Base-by-base conservation (phyloP, 176 grass and related monocot genomes). In the Rhynchospora breviuscula region DNA sequence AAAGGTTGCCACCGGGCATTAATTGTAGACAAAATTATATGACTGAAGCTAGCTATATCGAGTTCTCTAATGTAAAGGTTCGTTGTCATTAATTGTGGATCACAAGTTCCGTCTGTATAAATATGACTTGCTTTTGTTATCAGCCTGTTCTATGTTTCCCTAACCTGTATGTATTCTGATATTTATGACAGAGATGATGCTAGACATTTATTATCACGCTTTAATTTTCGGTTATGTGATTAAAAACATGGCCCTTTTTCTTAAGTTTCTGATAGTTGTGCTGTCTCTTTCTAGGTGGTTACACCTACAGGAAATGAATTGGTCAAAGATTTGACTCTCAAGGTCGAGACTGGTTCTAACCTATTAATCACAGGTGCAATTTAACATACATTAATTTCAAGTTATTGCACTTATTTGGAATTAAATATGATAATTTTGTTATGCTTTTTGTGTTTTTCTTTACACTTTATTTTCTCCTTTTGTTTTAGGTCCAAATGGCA, bases 11-110 rank as follows among this genome's bases (percentile, higher is more conserved):
- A 63, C 78, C 87, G 87, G 84, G 83, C 67, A 95, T 79, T 77
- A 86, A 81, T 80, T 82, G 87, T 88, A 70, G 76, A 83, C 85
- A 83, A 58, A 94, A 97, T 91, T 97, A 94, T 81, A 88, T 91
- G 87, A 92, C 87, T 84, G 91, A 99, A 89, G 96, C 96, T 78
- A 99, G 83, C 76, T 89, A 95, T 90, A 99, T 99, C 52, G 93
- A 99, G 77, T 99, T 99, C 86, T 90, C 93, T 23, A 87, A 87
- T 81, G 96, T 95, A 54, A 93, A 95, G 92, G 96, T 99, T 89
- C 62, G 80, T 49, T 61, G 66, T 87, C 70, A 59, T 79, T 54
- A 13, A n/a, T 84, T 57, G 54, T 85, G 53, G 49, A 78, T 84
- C 10, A 74, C 59, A 63, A 25, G 51, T 78, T 78, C 25, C 26